phyloP scores from a whole-genome alignment of 2,329 filamentous ascomycete species.

The Phialophora expanda region DNA sequence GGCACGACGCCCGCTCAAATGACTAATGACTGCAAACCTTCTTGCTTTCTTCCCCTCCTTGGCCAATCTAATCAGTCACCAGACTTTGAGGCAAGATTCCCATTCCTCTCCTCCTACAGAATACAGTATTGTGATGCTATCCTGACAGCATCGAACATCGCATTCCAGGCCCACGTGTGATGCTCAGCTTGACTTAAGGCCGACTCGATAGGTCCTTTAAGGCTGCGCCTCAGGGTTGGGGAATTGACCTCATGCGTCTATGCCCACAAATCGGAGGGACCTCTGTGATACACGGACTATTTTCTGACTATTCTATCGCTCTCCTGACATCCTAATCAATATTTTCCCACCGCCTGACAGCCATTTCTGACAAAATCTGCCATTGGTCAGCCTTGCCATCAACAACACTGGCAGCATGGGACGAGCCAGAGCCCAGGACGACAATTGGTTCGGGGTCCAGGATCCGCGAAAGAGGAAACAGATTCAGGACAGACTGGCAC shows the following conservation, averaged over 20 bases:
- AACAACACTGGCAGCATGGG: slow-evolving; percentile 9
- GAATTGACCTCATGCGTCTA: not conserved
- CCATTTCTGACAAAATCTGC: slow-evolving; percentile 6
- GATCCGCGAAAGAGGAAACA: slow-evolving; percentile 48
- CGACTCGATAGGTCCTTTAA: not conserved
- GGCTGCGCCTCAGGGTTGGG: not conserved
- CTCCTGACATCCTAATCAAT: not conserved
- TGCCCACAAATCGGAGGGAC: not conserved
- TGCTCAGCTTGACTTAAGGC: not conserved
- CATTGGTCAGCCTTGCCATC: slow-evolving; percentile 4
- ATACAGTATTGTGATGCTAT: not conserved
- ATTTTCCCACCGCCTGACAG: not conserved
- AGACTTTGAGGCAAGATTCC: not conserved
- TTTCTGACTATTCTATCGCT: not conserved
- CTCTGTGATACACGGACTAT: not conserved
- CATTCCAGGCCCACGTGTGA: not conserved
- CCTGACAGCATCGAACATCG: not conserved
- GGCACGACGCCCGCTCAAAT: not conserved
- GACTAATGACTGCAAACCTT: not conserved
- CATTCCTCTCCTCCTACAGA: not conserved
- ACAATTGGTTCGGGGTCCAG: slow-evolving; percentile 44
- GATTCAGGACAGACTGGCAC: slow-evolving; percentile 48
- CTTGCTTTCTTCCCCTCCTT: not conserved
- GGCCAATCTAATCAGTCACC: not conserved
- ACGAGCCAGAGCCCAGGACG: slow-evolving; percentile 20